These are phyloP conservation scores for Aspergillus neotritici DNA, from an alignment of 2,329 filamentous ascomycete genomes.

Conservation along the genomic window DNA sequence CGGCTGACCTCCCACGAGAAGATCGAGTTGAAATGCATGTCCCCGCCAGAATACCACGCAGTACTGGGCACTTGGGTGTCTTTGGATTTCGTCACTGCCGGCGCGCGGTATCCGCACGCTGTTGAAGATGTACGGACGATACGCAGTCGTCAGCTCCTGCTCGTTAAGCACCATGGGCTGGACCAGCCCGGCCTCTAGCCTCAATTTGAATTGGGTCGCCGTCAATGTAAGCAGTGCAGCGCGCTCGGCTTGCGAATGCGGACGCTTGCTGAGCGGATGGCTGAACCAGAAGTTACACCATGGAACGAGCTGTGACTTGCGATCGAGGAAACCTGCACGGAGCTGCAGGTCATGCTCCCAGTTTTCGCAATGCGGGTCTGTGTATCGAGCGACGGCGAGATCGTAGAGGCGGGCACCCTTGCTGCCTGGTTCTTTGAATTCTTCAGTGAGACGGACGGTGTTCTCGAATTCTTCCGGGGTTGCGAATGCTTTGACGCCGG, in stretches of 20 bases:
- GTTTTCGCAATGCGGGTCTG: not conserved
- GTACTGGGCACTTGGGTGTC: too few relatives aligned
- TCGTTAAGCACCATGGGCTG: not conserved
- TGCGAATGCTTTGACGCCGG: not conserved
- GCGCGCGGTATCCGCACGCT: too few relatives aligned
- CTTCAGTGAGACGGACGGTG: not conserved
- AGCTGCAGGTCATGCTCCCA: constrained; percentile 1
- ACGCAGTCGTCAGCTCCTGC: not conserved
- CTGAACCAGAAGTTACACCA: not conserved
- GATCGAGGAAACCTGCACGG: not conserved
- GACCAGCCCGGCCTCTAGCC: not conserved
- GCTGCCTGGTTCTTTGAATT: not conserved
- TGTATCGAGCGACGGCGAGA: not conserved
- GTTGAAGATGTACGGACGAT: not conserved
- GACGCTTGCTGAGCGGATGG: not conserved
- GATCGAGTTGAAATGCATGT: not conserved
- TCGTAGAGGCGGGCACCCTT: not conserved
- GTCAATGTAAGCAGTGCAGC: not conserved
- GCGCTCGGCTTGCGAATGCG: not conserved
- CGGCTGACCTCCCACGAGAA: not conserved
- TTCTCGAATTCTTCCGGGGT: not conserved
- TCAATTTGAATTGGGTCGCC: not conserved
- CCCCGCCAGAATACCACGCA: not conserved
- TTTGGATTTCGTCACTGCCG: too few relatives aligned
- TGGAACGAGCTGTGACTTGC: not conserved